A percentile compares a stretch with the other conserved stretches of the same genome.
Conservation (phyloP, 768 basidiomycete genomes). For the Mycena crocata region DNA sequence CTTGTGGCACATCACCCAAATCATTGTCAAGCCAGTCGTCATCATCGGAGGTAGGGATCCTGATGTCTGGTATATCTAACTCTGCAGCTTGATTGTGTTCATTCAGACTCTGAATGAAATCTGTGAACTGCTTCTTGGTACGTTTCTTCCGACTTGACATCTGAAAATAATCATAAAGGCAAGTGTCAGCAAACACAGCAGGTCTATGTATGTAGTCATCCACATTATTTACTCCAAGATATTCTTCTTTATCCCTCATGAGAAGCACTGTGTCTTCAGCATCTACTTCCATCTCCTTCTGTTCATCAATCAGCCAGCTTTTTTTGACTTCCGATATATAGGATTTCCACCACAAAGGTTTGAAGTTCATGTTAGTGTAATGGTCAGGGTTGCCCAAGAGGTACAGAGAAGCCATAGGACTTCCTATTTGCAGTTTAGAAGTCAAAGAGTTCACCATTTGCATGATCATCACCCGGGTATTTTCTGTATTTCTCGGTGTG, state of each 20-base stretch:
- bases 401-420: conserved; percentile 50
- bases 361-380: conserved; percentile 51
- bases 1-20: neutral
- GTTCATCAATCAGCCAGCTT: conserved; percentile 21
- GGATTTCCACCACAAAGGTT: conserved; percentile 45
- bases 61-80: neutral
- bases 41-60: neutral
- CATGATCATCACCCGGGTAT: conserved; percentile 45
- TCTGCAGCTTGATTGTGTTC: neutral
- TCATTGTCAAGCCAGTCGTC: neutral
- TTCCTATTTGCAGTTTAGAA: conserved; percentile 50
- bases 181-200: neutral
- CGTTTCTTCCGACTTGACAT: neutral
- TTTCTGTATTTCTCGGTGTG: conserved; percentile 25
- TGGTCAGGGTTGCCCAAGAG: conserved; percentile 51
- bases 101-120: neutral
- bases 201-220: conserved; percentile 4
- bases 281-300: neutral
- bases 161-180: neutral
- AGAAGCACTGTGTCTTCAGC: neutral
- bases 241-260: neutral
- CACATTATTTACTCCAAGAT: neutral
- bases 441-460: conserved; percentile 52
- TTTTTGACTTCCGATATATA: conserved; percentile 41
- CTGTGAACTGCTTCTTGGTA: neutral